Percentiles rank a stretch among this genome's conserved stretches.
These are phyloP conservation scores for Fusarium sp. DNA, from an alignment of 2,329 filamentous ascomycete genomes.

Conservation along the genomic window DNA sequence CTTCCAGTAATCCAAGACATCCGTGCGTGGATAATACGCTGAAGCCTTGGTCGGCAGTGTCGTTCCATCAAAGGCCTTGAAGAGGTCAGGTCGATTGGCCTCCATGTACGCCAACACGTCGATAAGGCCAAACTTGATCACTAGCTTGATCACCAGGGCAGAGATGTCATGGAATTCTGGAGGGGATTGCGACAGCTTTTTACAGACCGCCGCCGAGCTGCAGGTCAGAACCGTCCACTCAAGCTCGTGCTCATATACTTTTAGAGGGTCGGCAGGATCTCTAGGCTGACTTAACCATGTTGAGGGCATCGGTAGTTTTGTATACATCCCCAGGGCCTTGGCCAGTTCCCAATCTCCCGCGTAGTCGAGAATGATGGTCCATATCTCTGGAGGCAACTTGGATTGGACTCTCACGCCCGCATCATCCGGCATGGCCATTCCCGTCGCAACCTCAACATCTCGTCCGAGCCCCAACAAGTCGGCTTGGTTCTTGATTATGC, in stretches of 20 bases:
- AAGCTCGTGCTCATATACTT: slow-evolving; percentile 78
- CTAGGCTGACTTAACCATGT: slow-evolving; percentile 73
- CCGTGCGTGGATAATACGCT: slow-evolving; percentile 81
- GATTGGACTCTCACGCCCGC: slow-evolving; percentile 49
- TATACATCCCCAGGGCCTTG: slow-evolving; percentile 80
- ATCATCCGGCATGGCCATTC: slow-evolving; percentile 49
- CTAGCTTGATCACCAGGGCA: slow-evolving; percentile 82
- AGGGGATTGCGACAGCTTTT: slow-evolving; percentile 75
- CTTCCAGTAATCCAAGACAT: slow-evolving; percentile 92
- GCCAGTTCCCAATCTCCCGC: slow-evolving; percentile 92
- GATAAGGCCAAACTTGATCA: slow-evolving; percentile 89
- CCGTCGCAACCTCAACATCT: slow-evolving; percentile 68
- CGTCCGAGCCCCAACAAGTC: slow-evolving; percentile 78
- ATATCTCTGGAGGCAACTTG: slow-evolving; percentile 82
- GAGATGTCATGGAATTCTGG: slow-evolving; percentile 77
- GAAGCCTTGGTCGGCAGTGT: slow-evolving; percentile 89
- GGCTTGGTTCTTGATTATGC: slow-evolving; percentile 79
- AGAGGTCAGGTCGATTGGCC: slow-evolving; percentile 72
- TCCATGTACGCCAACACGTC: slow-evolving; percentile 77
- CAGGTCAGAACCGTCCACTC: slow-evolving; percentile 86
- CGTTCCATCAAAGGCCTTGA: slow-evolving; percentile 86
- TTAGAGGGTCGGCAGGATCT: slow-evolving; percentile 69
- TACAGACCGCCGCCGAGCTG: slow-evolving; percentile 74
- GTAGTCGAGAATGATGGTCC: slow-evolving; percentile 86
- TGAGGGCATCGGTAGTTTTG: slow-evolving; percentile 74